Evolutionary conservation across 495 filamentous ascomycete genomes (phyloP), one percentile per base, ranked within the genome.

Genomic region (Penicillium desertorum): DNA sequence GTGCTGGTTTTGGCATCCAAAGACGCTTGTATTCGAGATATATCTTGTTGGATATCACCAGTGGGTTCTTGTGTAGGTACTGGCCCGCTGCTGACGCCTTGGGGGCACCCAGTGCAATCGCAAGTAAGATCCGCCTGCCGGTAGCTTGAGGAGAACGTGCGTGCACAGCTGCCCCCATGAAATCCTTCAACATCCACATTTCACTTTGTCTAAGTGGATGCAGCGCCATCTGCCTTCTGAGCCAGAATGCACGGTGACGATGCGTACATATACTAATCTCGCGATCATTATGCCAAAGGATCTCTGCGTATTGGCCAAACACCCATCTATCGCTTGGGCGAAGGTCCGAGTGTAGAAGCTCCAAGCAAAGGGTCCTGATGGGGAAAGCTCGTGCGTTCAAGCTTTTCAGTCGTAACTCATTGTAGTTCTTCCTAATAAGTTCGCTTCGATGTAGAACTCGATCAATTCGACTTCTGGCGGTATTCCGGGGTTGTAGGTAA

Each of bases 401-500:
- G 27, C 23, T 27, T 42, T 32, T 32, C 16, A 17, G 25, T 43
- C 32, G n/a, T 17, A 53, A 20, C 11, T 30, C 10, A 2, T 0
- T 9, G 11, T 53, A 53, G 5, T 5, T 17, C 3, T 19, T 22
- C 1, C 29, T 2, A 12, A 41, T 14, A 8, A 20, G 20, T 5
- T 27, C 8, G 17, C 14, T 8, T 32, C 14, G 27, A 12, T 16
- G 3, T n/a, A 53, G 8, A 14, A 53, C n/a, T 16, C n/a, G 9
- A 44, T 53, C 51, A 11, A 53, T 53, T 20, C 25, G 16, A 32
- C 12, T 51, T 37, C 66, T 57, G 10, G 70, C 70, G 44, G 58
- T 51, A 14, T 56, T 3, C 41, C 67, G 66, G 44, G 70, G 63
- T 17, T 3, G 10, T 19, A 62, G 19, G 34, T 60, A 69, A 10